Base-by-base conservation (phyloP, 805 yeast genomes). In the Priceomyces medius region DNA sequence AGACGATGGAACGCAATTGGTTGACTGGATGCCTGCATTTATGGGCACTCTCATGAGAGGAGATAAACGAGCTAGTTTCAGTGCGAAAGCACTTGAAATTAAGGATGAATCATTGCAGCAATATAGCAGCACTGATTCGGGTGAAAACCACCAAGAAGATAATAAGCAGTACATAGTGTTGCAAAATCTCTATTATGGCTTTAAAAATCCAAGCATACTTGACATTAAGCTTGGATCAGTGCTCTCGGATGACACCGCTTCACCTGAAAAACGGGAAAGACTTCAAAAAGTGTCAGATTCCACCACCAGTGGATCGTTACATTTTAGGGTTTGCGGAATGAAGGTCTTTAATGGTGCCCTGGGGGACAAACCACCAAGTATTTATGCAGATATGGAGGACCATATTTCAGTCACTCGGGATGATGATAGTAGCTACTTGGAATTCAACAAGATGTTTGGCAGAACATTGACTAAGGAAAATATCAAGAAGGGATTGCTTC, bases 321-420 rank as follows among this genome's bases (percentile, higher is more conserved):
- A 80, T 13, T 81, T 84, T 48, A 68, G 99, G 45, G 79, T 91
- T 3, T 90, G 98, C 53, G 99, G 99, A 0, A 86, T 91, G 91
- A 82, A 81, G 46, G 61, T 83, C 4, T 71, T 59, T 48, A 19
- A 26, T 13, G 36, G 48, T 18, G 20, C 41, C 3, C 50, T 46
- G 37, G 44, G 37, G 28, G 49, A 51, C 9, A 6, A 23, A 13
- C 48, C 56, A 1, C 37, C 47, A 35, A 47, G 37, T 3, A 21
- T 49, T 1, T 54, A 44, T 41, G 50, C 53, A 7, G 50, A 41
- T 1, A 49, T 59, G 53, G 38, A 29, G n/a, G 43, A 49, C 2
- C 45, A 58, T 7, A 38, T 58, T 3, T 40, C 45, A 41, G 17
- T 48, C 23, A 2, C 50, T 39, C 34, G 44, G 40, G 28, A 49